These are phyloP conservation scores for Neostapfia colusana DNA, from an alignment of 176 grass and related monocot genomes.

Conservation along the genomic window DNA sequence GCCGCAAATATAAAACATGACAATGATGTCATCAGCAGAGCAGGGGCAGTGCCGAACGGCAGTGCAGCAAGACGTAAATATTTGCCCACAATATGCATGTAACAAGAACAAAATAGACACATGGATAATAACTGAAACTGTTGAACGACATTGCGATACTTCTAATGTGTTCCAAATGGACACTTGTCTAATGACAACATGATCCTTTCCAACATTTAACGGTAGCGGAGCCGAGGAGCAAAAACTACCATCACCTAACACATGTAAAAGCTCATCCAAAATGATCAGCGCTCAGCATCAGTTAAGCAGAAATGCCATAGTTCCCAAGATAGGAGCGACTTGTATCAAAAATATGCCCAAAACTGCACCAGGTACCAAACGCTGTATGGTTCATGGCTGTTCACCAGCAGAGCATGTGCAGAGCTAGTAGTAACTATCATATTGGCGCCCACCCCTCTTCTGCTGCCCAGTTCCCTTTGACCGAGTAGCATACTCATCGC, in stretches of 20 bases:
- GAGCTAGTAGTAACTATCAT: conserved; percentile 38
- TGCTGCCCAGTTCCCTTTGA: conserved; percentile 46
- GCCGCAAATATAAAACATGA: neutral
- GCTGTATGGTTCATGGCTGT: conserved; percentile 11
- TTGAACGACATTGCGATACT: neutral
- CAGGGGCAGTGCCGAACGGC: neutral
- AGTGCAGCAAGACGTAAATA: neutral
- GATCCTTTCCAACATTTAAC: neutral
- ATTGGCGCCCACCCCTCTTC: conserved; percentile 43
- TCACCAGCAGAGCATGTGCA: neutral
- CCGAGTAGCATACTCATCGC: conserved; percentile 42
- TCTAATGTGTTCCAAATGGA: neutral
- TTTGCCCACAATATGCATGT: neutral
- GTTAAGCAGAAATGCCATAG: conserved; percentile 21
- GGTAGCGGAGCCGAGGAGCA: conserved; percentile 19
- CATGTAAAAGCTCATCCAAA: conserved; percentile 27
- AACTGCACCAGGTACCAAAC: conserved; percentile 26
- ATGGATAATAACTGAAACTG: neutral
- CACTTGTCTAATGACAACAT: neutral
- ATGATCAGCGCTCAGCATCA: neutral
- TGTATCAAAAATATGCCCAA: conserved; percentile 45
- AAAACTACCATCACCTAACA: conserved; percentile 36
- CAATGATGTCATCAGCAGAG: neutral
- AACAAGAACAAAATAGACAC: neutral
- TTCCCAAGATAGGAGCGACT: conserved; percentile 9